A percentile compares a stretch with the other conserved stretches of the same genome.
phyloP scores from a whole-genome alignment of 2,329 filamentous ascomycete genomes.

The Stemphylium beticola region DNA sequence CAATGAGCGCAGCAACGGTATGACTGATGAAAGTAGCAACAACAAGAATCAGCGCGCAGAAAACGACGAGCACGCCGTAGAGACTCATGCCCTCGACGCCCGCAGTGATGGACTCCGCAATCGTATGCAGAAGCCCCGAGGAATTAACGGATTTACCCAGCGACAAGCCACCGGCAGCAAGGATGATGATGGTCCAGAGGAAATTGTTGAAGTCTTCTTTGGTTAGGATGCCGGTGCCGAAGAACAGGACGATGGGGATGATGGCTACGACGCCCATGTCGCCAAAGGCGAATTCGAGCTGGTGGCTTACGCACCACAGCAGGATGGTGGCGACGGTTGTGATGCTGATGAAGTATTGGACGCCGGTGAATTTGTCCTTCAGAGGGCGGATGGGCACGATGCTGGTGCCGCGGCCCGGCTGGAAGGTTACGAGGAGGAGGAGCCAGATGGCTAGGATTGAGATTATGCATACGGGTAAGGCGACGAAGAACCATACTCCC shows the following conservation, averaged over 20 bases:
- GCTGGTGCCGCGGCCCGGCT: slow-evolving; percentile 80
- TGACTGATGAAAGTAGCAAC: slow-evolving; percentile 98
- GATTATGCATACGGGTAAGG: slow-evolving; percentile 88
- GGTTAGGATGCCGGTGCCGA: slow-evolving; percentile 92
- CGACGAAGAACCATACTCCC: slow-evolving; percentile 97
- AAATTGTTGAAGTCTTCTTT: slow-evolving; percentile 99
- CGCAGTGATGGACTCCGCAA: slow-evolving; percentile 77
- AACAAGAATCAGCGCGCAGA: slow-evolving; percentile 82
- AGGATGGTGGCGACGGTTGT: slow-evolving; percentile 84
- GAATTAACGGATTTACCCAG: slow-evolving; percentile 94
- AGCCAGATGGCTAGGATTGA: slow-evolving; percentile 89
- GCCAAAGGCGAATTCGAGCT: slow-evolving; percentile 85
- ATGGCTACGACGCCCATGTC: slow-evolving; percentile 99
- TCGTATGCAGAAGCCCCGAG: slow-evolving; percentile 87
- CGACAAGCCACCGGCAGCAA: slow-evolving; percentile 89
- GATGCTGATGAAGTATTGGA: slow-evolving; percentile 90
- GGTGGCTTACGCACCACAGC: slow-evolving; percentile 91
- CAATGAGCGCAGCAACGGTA: slow-evolving; percentile 93
- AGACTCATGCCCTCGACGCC: slow-evolving; percentile 78
- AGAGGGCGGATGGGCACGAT: slow-evolving; percentile 92
- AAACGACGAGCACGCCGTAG: slow-evolving; percentile 86
- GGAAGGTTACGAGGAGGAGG: slow-evolving; percentile 83
- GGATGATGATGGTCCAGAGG: slow-evolving; percentile 99
- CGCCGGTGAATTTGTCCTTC: slow-evolving; percentile 83
- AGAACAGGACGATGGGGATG: slow-evolving; percentile 93